These are phyloP conservation scores for Plantago rigida DNA, from an alignment of 305 asterid species.

Conservation along the genomic window DNA sequence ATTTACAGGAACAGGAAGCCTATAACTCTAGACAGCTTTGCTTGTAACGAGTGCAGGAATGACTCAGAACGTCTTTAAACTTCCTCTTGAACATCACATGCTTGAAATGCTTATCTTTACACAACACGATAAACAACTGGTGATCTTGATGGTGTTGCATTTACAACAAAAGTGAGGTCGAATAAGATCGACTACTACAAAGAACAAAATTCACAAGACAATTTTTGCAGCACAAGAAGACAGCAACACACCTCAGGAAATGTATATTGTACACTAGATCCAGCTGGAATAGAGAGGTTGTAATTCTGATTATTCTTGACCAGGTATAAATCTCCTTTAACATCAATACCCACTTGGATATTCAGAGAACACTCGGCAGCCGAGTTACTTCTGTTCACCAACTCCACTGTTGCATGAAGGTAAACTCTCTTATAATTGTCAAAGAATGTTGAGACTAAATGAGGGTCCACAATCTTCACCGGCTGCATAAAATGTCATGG, in stretches of 20 bases:
- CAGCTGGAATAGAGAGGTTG: conserved; percentile 52
- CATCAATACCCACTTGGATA: conserved; percentile 78
- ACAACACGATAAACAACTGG: background rate
- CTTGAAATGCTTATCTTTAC: conserved; percentile 13
- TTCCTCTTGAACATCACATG: background rate
- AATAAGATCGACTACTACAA: background rate
- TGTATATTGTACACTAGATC: conserved; percentile 52
- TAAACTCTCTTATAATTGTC: conserved; percentile 56
- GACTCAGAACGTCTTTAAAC: background rate
- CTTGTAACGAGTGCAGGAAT: background rate
- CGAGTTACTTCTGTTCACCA: conserved; percentile 54
- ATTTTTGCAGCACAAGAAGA: conserved; percentile 11
- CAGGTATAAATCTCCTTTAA: conserved; percentile 46
- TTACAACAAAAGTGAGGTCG: background rate
- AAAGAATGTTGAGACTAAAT: conserved; percentile 76
- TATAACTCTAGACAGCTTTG: conserved; percentile 11
- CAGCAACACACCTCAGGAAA: conserved; percentile 62
- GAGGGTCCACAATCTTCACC: conserved; percentile 86
- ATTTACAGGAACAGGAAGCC: background rate
- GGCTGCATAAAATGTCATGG: conserved; percentile 53
- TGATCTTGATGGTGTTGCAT: background rate
- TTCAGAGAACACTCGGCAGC: conserved; percentile 64
- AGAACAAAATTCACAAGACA: conserved; percentile 1
- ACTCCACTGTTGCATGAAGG: conserved; percentile 63
- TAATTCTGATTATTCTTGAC: conserved; percentile 71